Evolutionary conservation across 345 rosid species (phyloP).

Genomic region (Pseudoturritis turrita): DNA sequence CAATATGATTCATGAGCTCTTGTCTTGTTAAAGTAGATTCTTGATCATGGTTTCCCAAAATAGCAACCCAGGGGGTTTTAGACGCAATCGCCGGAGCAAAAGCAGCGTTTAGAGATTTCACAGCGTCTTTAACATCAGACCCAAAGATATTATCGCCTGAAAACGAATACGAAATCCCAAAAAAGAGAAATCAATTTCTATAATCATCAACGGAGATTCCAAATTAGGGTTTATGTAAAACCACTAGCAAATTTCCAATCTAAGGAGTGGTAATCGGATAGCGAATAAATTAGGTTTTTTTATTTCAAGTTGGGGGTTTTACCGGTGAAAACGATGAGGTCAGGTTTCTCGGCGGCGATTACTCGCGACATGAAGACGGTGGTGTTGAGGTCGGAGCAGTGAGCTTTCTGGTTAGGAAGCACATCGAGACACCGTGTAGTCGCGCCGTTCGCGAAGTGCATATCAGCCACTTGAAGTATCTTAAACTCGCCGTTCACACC

Average conservation of each 20-base stretch:
- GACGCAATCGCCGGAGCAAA: conserved; percentile 81
- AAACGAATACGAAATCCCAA: background rate
- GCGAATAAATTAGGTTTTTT: background rate
- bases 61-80: conserved; percentile 83
- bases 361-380: conserved; percentile 59
- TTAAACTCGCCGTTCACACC: conserved; percentile 57
- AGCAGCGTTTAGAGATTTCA: conserved; percentile 64
- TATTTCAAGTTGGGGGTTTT: background rate
- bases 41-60: conserved; percentile 94
- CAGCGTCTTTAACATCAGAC: conserved; percentile 58
- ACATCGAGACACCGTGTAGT: conserved; percentile 53
- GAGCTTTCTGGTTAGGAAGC: conserved; percentile 38
- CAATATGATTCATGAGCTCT: conserved; percentile 79
- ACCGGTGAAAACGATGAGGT: conserved; percentile 93
- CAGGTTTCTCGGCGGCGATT: conserved; percentile 83
- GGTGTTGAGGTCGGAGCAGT: conserved; percentile 91
- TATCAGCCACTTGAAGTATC: conserved; percentile 89
- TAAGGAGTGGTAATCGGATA: background rate
- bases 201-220: background rate
- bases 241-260: background rate
- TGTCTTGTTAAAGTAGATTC: conserved; percentile 67
- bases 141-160: conserved; percentile 87
- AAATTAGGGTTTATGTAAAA: background rate
- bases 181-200: background rate
- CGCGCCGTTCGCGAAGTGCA: conserved; percentile 83